Conservation (phyloP, 1,139 yeast genomes). For the Petasospora fabianii region DNA sequence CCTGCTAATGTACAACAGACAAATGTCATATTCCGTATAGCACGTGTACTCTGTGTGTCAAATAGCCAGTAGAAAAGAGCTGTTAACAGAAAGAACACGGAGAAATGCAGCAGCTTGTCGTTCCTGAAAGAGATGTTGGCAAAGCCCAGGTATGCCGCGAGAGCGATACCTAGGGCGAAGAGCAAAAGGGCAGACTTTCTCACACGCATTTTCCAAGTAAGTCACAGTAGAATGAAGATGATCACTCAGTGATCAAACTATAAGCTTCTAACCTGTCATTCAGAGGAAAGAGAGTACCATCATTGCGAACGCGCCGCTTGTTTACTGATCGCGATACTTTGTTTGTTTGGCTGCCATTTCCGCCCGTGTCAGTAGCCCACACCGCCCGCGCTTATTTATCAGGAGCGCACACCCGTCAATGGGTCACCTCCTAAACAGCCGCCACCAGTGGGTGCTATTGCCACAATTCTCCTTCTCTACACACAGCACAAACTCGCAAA, state of each 20-base stretch:
- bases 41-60: conserved; percentile 34
- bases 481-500: neutral
- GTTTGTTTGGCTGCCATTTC: conserved; percentile 6
- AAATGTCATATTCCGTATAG: conserved; percentile 37
- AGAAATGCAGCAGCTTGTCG: conserved; percentile 52
- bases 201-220: conserved; percentile 23
- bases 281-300: too few species aligned
- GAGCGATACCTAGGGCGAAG: conserved; percentile 22
- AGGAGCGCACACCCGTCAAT: neutral
- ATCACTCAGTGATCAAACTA: too few species aligned
- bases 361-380: conserved; percentile 7
- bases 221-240: too few species aligned
- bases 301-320: too few species aligned
- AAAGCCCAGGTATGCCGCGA: conserved; percentile 40
- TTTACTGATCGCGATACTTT: neutral
- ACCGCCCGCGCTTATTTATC: neutral
- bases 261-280: too few species aligned
- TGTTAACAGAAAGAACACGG: conserved; percentile 45
- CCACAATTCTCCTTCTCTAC: neutral
- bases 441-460: too few species aligned
- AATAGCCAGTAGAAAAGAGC: conserved; percentile 46
- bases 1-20: conserved; percentile 43
- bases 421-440: neutral
- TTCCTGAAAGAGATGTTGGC: conserved; percentile 42
- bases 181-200: conserved; percentile 23